Evolutionary conservation across 768 basidiomycete genomes (phyloP).

Genomic region (Obba rivulosa): DNA sequence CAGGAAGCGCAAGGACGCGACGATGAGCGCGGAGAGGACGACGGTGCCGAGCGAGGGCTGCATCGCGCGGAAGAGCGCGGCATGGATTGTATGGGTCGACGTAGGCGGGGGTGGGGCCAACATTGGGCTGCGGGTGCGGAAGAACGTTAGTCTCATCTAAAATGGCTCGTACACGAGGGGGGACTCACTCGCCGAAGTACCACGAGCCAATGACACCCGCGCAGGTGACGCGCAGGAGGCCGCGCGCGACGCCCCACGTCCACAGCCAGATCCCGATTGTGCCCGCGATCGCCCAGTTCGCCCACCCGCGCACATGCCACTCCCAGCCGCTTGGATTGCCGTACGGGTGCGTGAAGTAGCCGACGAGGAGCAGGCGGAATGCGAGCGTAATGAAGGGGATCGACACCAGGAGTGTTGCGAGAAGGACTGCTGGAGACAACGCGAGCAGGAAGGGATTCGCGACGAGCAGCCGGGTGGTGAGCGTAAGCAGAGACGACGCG

Average conservation of each 20-base stretch:
- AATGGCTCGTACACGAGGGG: too few relatives aligned
- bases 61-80: conserved; percentile 72
- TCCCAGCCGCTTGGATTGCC: conserved; percentile 40
- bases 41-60: conserved; percentile 81
- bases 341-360: conserved; percentile 42
- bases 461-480: conserved; percentile 67
- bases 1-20: conserved; percentile 64
- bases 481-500: conserved; percentile 49
- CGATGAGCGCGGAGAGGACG: conserved; percentile 68
- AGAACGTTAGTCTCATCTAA: too few relatives aligned
- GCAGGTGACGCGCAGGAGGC: conserved; percentile 67
- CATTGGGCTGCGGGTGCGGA: conserved; percentile 14
- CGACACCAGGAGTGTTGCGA: conserved; percentile 58
- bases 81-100: conserved; percentile 71
- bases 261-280: conserved; percentile 57
- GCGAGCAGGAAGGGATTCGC: conserved; percentile 70
- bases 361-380: conserved; percentile 72
- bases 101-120: conserved; percentile 36
- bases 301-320: conserved; percentile 60
- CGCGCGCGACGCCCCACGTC: conserved; percentile 76
- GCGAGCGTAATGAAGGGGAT: conserved; percentile 78
- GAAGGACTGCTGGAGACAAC: conserved; percentile 68
- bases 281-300: conserved; percentile 65
- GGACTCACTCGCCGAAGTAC: conserved; percentile 71
- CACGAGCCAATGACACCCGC: conserved; percentile 86